These are phyloP conservation scores for Fusarium nelsonii DNA, from an alignment of 2,329 filamentous ascomycete genomes.

Conservation along the genomic window DNA sequence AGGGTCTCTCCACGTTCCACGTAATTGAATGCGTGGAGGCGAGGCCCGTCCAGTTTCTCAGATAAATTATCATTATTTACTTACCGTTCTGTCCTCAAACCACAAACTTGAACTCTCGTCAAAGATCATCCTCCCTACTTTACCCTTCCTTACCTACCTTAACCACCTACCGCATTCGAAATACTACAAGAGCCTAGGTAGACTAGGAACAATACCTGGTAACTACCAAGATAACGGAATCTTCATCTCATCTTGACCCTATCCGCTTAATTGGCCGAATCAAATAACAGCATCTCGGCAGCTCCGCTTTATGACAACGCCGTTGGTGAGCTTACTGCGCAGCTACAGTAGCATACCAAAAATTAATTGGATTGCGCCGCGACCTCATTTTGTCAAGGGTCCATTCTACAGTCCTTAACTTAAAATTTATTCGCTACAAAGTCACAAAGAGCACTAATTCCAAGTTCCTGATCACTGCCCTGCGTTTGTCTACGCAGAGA, in stretches of 20 bases:
- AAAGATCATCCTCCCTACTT: constrained; percentile 11
- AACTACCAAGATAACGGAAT: constrained; percentile 23
- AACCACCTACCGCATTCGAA: constrained; percentile 9
- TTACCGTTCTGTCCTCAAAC: background rate
- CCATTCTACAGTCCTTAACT: constrained; percentile 22
- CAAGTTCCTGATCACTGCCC: constrained; percentile 4
- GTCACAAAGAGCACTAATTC: background rate
- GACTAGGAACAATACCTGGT: constrained; percentile 12
- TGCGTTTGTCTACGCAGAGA: background rate
- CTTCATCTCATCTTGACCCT: constrained; percentile 14
- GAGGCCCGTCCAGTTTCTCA: constrained; percentile 1
- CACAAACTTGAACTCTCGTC: background rate
- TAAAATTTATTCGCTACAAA: constrained; percentile 3
- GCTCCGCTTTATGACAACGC: constrained; percentile 38
- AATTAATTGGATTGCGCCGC: constrained; percentile 36
- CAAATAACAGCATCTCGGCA: constrained; percentile 23
- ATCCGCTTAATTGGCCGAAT: constrained; percentile 27
- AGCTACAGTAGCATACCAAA: constrained; percentile 25
- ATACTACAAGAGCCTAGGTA: constrained; percentile 16
- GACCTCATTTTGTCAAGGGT: constrained; percentile 37
- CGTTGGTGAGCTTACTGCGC: constrained; percentile 35
- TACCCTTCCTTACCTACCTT: background rate
- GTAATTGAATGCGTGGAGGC: constrained; percentile 32
- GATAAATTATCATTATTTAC: background rate
- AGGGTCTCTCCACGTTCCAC: constrained; percentile 40